These are phyloP conservation scores for Puccinia hordei DNA, from an alignment of 1,284 basidiomycete genomes.

Conservation along the genomic window DNA sequence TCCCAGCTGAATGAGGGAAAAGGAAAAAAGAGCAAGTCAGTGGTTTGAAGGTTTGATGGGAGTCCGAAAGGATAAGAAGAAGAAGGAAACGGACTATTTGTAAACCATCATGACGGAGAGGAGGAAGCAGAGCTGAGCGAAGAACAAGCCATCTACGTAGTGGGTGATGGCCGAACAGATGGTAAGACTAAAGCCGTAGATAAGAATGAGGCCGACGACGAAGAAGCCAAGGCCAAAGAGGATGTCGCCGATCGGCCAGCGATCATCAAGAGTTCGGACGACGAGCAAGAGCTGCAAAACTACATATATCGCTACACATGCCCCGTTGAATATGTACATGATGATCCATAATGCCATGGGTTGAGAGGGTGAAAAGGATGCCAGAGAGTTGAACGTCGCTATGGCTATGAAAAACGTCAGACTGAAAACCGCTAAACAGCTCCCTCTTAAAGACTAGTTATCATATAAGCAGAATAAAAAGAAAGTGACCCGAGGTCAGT, in stretches of 20 bases:
- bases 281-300: constrained; percentile 92
- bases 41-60: no score
- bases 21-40: neutral
- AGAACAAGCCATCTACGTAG: constrained; percentile 71
- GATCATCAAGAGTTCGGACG: constrained; percentile 92
- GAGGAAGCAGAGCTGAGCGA: constrained; percentile 91
- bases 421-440: constrained; percentile 73
- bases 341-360: constrained; percentile 86
- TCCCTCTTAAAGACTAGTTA: constrained; percentile 79
- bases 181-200: constrained; percentile 88
- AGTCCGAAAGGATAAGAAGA: neutral
- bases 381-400: constrained; percentile 86
- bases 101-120: constrained; percentile 99
- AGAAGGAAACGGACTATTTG: constrained; percentile 64
- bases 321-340: constrained; percentile 89
- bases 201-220: constrained; percentile 79
- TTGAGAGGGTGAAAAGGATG: constrained; percentile 74
- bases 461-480: neutral
- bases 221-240: constrained; percentile 88
- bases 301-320: constrained; percentile 85
- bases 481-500: no score
- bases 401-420: constrained; percentile 86
- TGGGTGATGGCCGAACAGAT: constrained; percentile 89
- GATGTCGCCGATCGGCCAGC: constrained; percentile 96
- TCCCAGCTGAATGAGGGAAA: constrained; percentile 69